Evolutionary conservation across 2,329 filamentous ascomycete genomes (phyloP).

Genomic region (Cordyceps tenuipes): DNA sequence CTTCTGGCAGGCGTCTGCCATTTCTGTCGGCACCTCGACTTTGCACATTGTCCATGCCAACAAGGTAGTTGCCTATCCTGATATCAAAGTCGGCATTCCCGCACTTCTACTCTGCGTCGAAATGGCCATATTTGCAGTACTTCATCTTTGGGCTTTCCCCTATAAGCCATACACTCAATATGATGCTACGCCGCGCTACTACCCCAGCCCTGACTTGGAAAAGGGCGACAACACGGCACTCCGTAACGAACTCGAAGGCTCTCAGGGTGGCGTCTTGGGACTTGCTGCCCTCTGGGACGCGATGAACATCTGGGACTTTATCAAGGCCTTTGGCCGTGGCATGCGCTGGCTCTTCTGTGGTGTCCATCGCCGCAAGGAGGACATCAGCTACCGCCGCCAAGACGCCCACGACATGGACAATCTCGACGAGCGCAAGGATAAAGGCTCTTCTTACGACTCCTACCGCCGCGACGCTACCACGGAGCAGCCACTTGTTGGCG

Average conservation of each 20-base stretch:
- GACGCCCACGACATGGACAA: conserved; percentile 29
- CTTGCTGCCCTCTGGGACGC: conserved; percentile 60
- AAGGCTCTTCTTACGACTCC: conserved; percentile 17
- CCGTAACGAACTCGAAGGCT: conserved; percentile 38
- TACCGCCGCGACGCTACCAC: conserved; percentile 25
- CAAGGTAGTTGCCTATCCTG: conserved; percentile 56
- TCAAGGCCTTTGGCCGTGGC: conserved; percentile 70
- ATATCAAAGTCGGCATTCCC: conserved; percentile 75
- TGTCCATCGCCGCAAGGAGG: conserved; percentile 48
- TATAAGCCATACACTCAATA: conserved; percentile 58
- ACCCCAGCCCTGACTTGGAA: conserved; percentile 35
- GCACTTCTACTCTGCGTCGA: conserved; percentile 71
- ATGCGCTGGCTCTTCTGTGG: conserved; percentile 76
- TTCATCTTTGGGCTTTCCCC: conserved; percentile 78
- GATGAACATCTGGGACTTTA: conserved; percentile 73
- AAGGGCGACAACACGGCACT: conserved; percentile 29
- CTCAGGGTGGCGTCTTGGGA: conserved; percentile 58
- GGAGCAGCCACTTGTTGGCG: conserved; percentile 24
- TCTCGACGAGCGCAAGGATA: conserved; percentile 24
- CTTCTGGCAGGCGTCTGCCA: conserved; percentile 66
- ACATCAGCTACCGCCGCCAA: conserved; percentile 40
- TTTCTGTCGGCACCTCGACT: conserved; percentile 45
- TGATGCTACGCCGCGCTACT: conserved; percentile 34
- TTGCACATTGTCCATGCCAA: conserved; percentile 56
- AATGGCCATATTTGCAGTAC: conserved; percentile 70